Conservation (phyloP, 73 alveolate species). For the Symbiodinium pilosum region DNA sequence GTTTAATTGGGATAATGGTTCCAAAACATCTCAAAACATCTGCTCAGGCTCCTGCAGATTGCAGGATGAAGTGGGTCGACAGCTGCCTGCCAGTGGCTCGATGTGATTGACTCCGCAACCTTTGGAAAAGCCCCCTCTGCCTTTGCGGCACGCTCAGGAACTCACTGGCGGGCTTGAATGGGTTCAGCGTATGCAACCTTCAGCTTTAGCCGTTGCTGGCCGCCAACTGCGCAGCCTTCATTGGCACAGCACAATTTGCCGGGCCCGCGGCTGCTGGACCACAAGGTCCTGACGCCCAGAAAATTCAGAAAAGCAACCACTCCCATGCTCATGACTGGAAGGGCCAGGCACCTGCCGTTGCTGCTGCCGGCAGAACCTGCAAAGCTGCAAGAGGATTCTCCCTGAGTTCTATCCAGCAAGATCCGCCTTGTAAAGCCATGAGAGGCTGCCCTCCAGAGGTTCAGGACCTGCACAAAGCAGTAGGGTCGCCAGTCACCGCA, state of each 20-base stretch:
- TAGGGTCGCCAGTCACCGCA: too few relatives aligned
- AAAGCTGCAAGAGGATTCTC: too few relatives aligned
- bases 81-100: too few relatives aligned
- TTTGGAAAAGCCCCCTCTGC: not conserved
- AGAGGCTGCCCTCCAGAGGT: constrained; percentile 23
- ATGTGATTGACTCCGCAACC: too few relatives aligned
- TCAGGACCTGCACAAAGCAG: constrained; percentile 50
- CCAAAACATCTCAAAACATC: not conserved
- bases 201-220: too few relatives aligned
- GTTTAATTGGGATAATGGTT: too few relatives aligned
- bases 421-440: not conserved
- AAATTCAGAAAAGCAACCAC: not conserved
- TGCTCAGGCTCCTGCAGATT: not conserved
- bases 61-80: not conserved
- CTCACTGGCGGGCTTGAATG: not conserved
- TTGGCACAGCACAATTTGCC: not conserved
- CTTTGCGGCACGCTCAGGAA: not conserved
- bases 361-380: not conserved
- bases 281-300: not conserved
- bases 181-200: not conserved
- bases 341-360: not conserved
- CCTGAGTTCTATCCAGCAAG: too few relatives aligned
- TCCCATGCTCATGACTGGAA: not conserved
- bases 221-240: too few relatives aligned
- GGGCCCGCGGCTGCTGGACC: not conserved